phyloP scores from a whole-genome alignment of 2,329 filamentous ascomycete species.

The Mariannaea elegans region DNA sequence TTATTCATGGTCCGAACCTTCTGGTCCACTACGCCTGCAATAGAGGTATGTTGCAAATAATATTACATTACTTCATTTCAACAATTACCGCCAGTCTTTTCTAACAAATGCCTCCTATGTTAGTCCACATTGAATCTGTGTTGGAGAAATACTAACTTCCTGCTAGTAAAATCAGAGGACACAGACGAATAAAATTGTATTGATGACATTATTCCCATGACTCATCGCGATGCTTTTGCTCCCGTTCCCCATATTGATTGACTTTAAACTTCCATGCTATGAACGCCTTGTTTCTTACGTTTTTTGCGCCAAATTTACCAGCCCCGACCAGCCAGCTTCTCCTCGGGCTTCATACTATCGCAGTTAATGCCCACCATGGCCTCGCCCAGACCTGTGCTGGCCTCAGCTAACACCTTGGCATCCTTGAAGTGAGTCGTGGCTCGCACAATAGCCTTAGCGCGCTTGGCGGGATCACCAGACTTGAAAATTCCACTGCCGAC shows the following conservation, averaged over 20 bases:
- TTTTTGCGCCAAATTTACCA: slow-evolving; percentile 69
- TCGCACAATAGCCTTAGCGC: slow-evolving; percentile 93
- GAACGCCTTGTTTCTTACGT: neutral
- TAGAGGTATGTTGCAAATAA: too few relatives aligned
- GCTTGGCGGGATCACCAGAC: slow-evolving; percentile 86
- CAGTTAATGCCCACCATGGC: slow-evolving; percentile 98
- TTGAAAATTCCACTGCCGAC: slow-evolving; percentile 98
- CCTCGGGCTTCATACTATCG: slow-evolving; percentile 75
- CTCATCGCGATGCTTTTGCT: slow-evolving; percentile 3
- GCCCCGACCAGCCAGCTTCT: slow-evolving; percentile 86
- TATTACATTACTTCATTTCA: too few relatives aligned
- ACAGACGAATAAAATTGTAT: too few relatives aligned
- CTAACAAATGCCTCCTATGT: too few relatives aligned
- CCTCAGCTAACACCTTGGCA: slow-evolving; percentile 84
- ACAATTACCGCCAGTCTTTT: too few relatives aligned
- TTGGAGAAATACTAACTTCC: too few relatives aligned
- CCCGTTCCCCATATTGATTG: neutral
- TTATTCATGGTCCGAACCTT: too few relatives aligned
- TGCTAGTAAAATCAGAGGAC: too few relatives aligned
- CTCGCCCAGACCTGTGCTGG: slow-evolving; percentile 90
- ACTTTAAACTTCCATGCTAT: neutral
- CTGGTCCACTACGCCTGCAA: too few relatives aligned
- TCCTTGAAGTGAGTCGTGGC: slow-evolving; percentile 93
- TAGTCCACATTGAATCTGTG: too few relatives aligned
- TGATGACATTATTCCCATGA: neutral